Percentiles rank a stretch among this genome's conserved stretches.
Evolutionary conservation across 208 protist species (phyloP).

Genomic region (Crithidia sp.): DNA sequence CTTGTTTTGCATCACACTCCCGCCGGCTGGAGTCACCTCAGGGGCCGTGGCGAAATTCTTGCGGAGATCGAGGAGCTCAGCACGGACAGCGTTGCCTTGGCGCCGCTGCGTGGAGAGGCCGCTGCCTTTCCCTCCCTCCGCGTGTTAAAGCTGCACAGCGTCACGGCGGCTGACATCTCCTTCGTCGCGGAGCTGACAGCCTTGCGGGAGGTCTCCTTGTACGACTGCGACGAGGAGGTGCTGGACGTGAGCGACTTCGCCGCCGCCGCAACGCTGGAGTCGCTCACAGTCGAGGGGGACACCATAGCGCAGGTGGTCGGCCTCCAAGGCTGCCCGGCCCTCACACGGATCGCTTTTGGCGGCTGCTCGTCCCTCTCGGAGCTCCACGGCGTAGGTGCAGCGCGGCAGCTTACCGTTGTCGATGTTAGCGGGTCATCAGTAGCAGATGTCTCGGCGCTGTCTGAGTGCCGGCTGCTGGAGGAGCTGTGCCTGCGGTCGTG

Average conservation of each 20-base stretch:
- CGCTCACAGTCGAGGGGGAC: neutral
- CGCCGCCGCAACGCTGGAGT: neutral
- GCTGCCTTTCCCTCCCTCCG: neutral
- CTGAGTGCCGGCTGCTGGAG: conserved; percentile 1
- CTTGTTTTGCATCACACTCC: neutral
- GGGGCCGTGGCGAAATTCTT: neutral
- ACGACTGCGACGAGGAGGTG: neutral
- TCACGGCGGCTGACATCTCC: neutral
- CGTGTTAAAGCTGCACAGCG: neutral
- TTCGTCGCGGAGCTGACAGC: conserved; percentile 1
- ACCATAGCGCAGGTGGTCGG: neutral
- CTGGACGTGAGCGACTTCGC: neutral
- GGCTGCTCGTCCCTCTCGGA: neutral
- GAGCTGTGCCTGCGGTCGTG: conserved; percentile 2
- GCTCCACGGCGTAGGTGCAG: neutral
- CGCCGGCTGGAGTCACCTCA: neutral
- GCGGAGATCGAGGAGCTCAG: neutral
- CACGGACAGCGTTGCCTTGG: neutral
- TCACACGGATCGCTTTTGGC: neutral
- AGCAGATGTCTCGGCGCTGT: neutral
- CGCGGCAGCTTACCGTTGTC: neutral
- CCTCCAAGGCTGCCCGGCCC: neutral
- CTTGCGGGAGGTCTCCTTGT: neutral
- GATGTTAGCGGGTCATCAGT: neutral
- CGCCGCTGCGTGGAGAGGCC: neutral